Evolutionary conservation across 2,329 filamentous ascomycete species (phyloP), one percentile per base, ranked within the genome.

Genomic region (Trichophyton benhamiae): DNA sequence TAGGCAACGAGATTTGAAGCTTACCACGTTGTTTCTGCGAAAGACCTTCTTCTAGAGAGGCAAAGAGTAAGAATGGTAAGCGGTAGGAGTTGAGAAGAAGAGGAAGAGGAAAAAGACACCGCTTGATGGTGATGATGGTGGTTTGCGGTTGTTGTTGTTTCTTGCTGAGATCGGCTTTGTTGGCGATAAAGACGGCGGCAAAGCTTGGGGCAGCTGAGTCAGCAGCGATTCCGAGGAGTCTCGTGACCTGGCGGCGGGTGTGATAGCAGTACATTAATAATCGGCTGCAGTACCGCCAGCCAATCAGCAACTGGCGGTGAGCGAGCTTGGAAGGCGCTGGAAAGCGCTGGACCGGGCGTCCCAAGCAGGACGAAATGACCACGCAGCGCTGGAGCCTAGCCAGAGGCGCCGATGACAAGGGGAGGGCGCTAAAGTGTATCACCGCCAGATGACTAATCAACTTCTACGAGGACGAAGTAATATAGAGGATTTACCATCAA

Each of bases 261-360:
- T n/a, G 42, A 60, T 55, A 33, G 59, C 36, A 57, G 44, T 3
- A 41, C 20, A 57, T n/a, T 33, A 33, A 22, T 30, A 33, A 30
- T 22, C 27, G 44, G n/a, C 15, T 25, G 22, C 5, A 30, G 46
- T 11, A 2, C 33, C 55, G 6, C 25, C 13, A 33, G 52, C 64
- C 63, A 65, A 65, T 65, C 62, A 65, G 38, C 41, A 30, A 2
- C 27, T 3, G 27, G 58, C 44, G 25, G 27, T 9, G 33, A 30
- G 11, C 13, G 9, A 42, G 27, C 27, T 42, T 62, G 60, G 64
- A 65, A 65, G 53, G 52, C 33, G 48, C 57, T 65, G 63, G 63
- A 65, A 64, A 17, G 48, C 61, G 52, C 57, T 61, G 57, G 64
- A 65, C 17, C 9, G 44, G 33, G 15, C 49, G 3, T 7, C 42